These are phyloP conservation scores for Sechiopsis laciniata DNA, from an alignment of 306 rosid genomes.

Conservation along the genomic window DNA sequence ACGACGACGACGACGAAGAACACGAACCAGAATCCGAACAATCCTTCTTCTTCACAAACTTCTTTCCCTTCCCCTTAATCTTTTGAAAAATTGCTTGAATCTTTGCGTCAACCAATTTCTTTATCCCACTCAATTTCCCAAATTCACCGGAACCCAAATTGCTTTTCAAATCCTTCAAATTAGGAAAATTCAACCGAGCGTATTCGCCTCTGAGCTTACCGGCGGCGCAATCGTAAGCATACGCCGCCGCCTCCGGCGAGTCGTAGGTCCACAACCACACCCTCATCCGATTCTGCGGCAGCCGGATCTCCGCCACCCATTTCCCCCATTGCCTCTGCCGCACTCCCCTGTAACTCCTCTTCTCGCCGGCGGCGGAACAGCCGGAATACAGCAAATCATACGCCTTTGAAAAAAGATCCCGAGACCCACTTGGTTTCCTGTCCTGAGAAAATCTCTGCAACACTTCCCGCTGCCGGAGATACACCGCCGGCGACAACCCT, in stretches of 20 bases:
- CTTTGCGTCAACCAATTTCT: conserved; percentile 64
- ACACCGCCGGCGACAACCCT: conserved; percentile 58
- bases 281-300: conserved; percentile 94
- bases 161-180: conserved; percentile 51
- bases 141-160: conserved; percentile 53
- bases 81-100: conserved; percentile 87
- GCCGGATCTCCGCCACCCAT: conserved; percentile 96
- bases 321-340: conserved; percentile 99
- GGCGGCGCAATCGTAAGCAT: conserved; percentile 88
- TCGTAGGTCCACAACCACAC: conserved; percentile 95
- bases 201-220: conserved; percentile 90
- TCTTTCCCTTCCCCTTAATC: conserved; percentile 56
- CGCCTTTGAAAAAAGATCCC: conserved; percentile 13
- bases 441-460: conserved; percentile 58
- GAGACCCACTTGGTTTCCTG: conserved; percentile 25
- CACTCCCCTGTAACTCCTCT: conserved; percentile 88
- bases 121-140: conserved; percentile 52
- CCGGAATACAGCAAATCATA: conserved; percentile 6
- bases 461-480: conserved; percentile 68
- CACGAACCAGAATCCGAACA: conserved; percentile 19
- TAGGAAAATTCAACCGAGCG: conserved; percentile 87
- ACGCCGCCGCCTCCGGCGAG: conserved; percentile 90
- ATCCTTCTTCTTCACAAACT: conserved; percentile 19
- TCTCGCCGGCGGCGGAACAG: conserved; percentile 29
- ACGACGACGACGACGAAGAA: conserved; percentile 32